phyloP scores from a whole-genome alignment of 2,329 filamentous ascomycete genomes.

The Colletotrichum tofieldiae region DNA sequence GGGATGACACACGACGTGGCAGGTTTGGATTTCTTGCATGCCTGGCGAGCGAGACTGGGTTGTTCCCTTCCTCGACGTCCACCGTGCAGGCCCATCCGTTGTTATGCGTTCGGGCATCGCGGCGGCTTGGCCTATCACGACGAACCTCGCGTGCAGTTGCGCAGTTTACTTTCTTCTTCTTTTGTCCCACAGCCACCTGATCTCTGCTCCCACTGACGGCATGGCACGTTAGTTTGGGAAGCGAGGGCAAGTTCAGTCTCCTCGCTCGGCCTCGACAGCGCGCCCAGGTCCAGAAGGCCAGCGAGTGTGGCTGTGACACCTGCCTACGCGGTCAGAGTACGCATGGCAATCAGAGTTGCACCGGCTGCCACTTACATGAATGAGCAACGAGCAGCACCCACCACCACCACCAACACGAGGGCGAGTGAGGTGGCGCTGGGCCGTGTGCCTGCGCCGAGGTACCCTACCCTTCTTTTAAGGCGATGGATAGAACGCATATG shows the following conservation, averaged over 20 bases:
- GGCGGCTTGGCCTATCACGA: conserved; percentile 33
- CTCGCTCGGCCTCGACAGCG: background rate
- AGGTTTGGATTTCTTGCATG: conserved; percentile 40
- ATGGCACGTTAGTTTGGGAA: background rate
- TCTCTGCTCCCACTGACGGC: conserved; percentile 8
- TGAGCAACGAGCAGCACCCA: background rate
- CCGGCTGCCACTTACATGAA: conserved; percentile 5
- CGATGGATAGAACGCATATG: conserved; percentile 16
- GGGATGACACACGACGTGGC: conserved; percentile 41
- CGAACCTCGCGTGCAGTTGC: conserved; percentile 9
- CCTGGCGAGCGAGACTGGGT: conserved; percentile 24
- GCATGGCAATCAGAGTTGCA: background rate
- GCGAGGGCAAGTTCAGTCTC: background rate
- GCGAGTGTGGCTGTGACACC: background rate
- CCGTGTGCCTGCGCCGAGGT: background rate
- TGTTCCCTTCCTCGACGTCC: conserved; percentile 27
- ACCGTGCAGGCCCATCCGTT: conserved; percentile 36
- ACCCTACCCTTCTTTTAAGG: conserved; percentile 8
- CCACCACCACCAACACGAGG: conserved; percentile 2
- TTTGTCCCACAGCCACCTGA: conserved; percentile 21
- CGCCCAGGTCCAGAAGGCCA: background rate
- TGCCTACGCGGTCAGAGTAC: background rate
- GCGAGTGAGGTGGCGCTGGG: conserved; percentile 2
- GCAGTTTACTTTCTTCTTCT: conserved; percentile 21
- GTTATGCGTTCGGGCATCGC: conserved; percentile 24